Evolutionary conservation across 495 filamentous ascomycete genomes (phyloP).

Genomic region (Astrothelium macrocarpum): DNA sequence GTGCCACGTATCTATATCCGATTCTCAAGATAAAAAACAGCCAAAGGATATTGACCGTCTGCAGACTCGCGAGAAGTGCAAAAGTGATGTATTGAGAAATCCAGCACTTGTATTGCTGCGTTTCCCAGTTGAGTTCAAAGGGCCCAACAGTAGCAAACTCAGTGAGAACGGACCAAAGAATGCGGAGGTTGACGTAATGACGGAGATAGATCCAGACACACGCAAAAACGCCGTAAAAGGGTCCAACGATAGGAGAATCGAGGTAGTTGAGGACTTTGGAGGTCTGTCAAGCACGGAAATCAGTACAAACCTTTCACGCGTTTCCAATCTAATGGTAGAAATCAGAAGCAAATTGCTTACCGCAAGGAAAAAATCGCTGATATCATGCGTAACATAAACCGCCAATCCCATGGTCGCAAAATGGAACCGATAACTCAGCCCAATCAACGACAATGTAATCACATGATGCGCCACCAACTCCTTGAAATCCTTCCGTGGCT

Average conservation of each 20-base stretch:
- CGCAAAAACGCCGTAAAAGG: constrained; percentile 81
- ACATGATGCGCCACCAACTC: constrained; percentile 93
- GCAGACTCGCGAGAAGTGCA: constrained; percentile 27
- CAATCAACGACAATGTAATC: constrained; percentile 81
- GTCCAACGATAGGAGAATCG: constrained; percentile 61
- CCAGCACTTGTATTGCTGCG: constrained; percentile 37
- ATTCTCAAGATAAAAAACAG: constrained; percentile 29
- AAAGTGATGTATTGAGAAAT: constrained; percentile 32
- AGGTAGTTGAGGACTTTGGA: constrained; percentile 94
- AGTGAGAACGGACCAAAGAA: constrained; percentile 74
- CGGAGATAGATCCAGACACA: constrained; percentile 83
- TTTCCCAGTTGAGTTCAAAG: constrained; percentile 38
- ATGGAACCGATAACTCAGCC: constrained; percentile 88
- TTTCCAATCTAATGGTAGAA: not conserved
- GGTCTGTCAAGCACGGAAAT: constrained; percentile 43
- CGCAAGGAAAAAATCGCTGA: constrained; percentile 94
- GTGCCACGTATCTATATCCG: constrained; percentile 22
- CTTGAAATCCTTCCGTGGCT: constrained; percentile 91
- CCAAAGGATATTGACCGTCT: constrained; percentile 36
- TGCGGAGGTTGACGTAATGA: constrained; percentile 81
- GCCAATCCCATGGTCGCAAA: constrained; percentile 97
- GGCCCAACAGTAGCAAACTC: constrained; percentile 84
- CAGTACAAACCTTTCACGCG: not conserved
- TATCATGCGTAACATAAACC: constrained; percentile 94
- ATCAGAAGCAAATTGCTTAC: constrained; percentile 42